Evolutionary conservation across 805 yeast species (phyloP).

Genomic region (Scheffersomyces coipomensis): DNA sequence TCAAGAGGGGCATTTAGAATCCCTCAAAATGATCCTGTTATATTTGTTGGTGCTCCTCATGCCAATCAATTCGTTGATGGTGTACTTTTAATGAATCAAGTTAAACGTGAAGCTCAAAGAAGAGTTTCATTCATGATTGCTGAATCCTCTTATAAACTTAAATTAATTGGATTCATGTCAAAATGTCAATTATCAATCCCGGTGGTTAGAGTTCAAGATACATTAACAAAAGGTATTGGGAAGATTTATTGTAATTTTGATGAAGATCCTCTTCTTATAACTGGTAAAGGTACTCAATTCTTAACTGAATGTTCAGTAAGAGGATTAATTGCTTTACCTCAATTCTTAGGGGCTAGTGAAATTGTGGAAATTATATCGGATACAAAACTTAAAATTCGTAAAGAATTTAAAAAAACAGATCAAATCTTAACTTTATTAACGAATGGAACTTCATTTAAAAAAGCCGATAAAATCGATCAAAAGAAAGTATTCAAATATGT

Average conservation of each 20-base stretch:
- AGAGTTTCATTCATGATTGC: conserved; percentile 83
- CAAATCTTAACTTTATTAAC: conserved; percentile 43
- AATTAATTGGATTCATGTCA: conserved; percentile 74
- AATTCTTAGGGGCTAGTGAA: conserved; percentile 73
- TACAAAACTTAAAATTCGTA: conserved; percentile 63
- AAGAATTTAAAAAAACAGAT: conserved; percentile 60
- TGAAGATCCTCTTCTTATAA: conserved; percentile 50
- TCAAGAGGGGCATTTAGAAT: conserved; percentile 81
- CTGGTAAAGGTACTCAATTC: conserved; percentile 69
- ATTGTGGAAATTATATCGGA: conserved; percentile 69
- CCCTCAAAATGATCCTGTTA: conserved; percentile 74
- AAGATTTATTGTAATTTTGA: conserved; percentile 54
- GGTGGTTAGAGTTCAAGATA: conserved; percentile 90
- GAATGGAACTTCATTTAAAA: conserved; percentile 58
- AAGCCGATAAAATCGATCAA: conserved; percentile 86
- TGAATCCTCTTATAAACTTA: conserved; percentile 64
- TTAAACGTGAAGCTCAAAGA: conserved; percentile 62
- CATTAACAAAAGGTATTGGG: conserved; percentile 67
- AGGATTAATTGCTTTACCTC: conserved; percentile 77
- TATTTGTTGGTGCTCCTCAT: conserved; percentile 96
- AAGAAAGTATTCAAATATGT: conserved; percentile 79
- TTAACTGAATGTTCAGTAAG: conserved; percentile 57
- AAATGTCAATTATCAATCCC: conserved; percentile 81
- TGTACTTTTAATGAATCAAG: conserved; percentile 79
- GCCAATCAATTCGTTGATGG: conserved; percentile 92